Conservation (phyloP, 805 yeast genomes). For the Starmera caribaea region DNA sequence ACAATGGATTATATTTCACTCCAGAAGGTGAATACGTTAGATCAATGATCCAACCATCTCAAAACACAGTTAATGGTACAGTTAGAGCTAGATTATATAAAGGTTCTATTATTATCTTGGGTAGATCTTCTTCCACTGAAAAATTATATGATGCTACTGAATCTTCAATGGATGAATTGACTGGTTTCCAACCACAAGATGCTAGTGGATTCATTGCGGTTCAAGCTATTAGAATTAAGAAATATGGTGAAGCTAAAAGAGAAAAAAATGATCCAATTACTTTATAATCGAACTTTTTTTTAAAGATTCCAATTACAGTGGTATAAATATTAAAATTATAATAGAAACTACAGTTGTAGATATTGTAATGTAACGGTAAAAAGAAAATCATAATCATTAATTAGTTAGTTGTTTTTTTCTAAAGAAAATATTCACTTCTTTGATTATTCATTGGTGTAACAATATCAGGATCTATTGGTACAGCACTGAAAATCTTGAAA, state of each 20-base stretch:
- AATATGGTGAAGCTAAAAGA: constrained; percentile 92
- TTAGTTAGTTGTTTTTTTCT: too few species aligned
- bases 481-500: constrained; percentile 92
- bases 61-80: constrained; percentile 89
- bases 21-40: constrained; percentile 98
- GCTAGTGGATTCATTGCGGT: constrained; percentile 96
- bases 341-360: too few species aligned
- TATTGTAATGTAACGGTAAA: too few species aligned
- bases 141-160: constrained; percentile 96
- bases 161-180: constrained; percentile 98
- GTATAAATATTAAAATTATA: too few species aligned
- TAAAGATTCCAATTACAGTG: too few species aligned
- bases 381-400: too few species aligned
- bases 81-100: constrained; percentile 92
- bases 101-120: constrained; percentile 76
- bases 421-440: constrained; percentile 24
- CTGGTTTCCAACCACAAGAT: constrained; percentile 96
- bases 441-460: constrained; percentile 24
- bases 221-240: constrained; percentile 96
- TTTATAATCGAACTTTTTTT: too few species aligned
- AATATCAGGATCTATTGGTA: constrained; percentile 59
- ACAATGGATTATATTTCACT: constrained; percentile 96
- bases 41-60: constrained; percentile 90
- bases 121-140: constrained; percentile 93
- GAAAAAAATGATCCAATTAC: constrained; percentile 50